phyloP scores from a whole-genome alignment of 116 monocot species.

The Zostera marina region DNA sequence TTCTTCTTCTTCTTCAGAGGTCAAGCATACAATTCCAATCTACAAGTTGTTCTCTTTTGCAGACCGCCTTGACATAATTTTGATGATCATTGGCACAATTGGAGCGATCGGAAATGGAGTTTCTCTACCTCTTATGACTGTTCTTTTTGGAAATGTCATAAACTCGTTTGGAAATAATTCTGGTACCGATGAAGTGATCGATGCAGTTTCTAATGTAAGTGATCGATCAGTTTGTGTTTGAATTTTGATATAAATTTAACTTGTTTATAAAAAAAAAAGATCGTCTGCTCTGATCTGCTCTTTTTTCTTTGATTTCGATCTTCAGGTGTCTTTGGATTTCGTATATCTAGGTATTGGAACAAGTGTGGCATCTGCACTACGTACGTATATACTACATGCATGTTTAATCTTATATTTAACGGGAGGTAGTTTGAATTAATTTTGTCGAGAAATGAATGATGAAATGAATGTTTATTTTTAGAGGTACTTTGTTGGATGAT shows the following conservation, averaged over 20 bases:
- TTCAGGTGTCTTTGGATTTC: background rate
- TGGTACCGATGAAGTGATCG: conserved; percentile 2
- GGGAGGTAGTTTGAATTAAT: too few species aligned
- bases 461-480: too few species aligned
- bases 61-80: conserved; percentile 16
- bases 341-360: background rate
- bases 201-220: conserved; percentile 19
- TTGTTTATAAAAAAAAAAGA: too few species aligned
- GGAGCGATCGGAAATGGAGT: conserved; percentile 31
- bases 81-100: conserved; percentile 25
- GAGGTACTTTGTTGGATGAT: conserved; percentile 45
- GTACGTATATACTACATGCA: background rate
- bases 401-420: too few species aligned
- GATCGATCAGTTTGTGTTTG: too few species aligned
- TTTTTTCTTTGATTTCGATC: background rate
- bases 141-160: conserved; percentile 15
- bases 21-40: background rate
- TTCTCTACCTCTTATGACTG: conserved; percentile 18
- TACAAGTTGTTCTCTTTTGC: conserved; percentile 36
- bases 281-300: too few species aligned
- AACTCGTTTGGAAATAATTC: conserved; percentile 18
- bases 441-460: background rate
- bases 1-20: background rate
- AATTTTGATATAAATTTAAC: too few species aligned
- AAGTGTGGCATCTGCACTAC: background rate